A percentile compares a stretch with the other conserved stretches of the same genome.
Evolutionary conservation across 257 asterid genomes (phyloP).

Genomic region (Rehmannia glutinosa): DNA sequence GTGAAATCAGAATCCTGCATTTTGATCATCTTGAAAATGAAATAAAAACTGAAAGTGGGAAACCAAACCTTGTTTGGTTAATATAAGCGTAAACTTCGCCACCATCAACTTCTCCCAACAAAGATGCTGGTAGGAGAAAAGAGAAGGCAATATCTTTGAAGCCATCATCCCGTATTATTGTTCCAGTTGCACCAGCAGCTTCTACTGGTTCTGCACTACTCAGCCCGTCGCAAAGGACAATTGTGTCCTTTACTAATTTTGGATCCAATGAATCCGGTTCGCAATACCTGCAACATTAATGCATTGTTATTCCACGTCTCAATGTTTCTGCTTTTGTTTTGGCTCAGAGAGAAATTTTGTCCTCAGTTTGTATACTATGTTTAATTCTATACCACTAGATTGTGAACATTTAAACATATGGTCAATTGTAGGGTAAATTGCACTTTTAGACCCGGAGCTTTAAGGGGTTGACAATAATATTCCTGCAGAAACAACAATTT

Average conservation of each 20-base stretch:
- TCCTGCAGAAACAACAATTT: too few relatives aligned
- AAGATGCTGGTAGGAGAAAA: constrained; percentile 47
- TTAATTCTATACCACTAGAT: too few relatives aligned
- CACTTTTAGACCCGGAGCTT: too few relatives aligned
- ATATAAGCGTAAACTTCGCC: constrained; percentile 24
- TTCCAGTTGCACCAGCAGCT: constrained; percentile 41
- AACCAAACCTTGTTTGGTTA: constrained; percentile 48
- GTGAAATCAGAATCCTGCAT: not conserved
- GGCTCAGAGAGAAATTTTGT: too few relatives aligned
- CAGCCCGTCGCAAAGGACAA: constrained; percentile 46
- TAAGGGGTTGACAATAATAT: too few relatives aligned
- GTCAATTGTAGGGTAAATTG: too few relatives aligned
- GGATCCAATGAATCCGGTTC: constrained; percentile 31
- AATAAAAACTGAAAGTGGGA: too few relatives aligned
- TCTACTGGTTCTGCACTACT: constrained; percentile 16
- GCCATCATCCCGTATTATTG: constrained; percentile 34
- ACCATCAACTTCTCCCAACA: constrained; percentile 36
- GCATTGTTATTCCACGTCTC: not conserved
- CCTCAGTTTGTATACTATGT: too few relatives aligned
- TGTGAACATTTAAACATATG: too few relatives aligned
- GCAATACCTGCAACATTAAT: constrained; percentile 52
- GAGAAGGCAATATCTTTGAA: constrained; percentile 39
- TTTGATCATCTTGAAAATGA: not conserved
- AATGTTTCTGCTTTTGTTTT: too few relatives aligned
- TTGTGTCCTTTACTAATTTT: constrained; percentile 31